These are phyloP conservation scores for Russula sp. DNA, from an alignment of 768 basidiomycete species.

Conservation along the genomic window DNA sequence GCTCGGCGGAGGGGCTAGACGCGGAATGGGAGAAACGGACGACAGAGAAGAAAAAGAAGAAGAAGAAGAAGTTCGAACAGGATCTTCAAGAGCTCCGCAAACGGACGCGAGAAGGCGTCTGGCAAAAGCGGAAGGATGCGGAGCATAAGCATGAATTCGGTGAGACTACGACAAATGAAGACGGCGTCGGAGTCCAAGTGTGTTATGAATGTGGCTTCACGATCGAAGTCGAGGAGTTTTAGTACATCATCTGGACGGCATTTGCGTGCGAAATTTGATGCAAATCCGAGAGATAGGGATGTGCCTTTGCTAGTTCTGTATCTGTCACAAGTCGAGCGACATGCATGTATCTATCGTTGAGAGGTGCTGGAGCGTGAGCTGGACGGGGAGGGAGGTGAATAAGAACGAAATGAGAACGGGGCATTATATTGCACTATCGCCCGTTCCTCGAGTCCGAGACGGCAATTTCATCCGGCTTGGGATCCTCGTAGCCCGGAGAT, in stretches of 20 bases:
- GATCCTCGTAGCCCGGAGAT: constrained; percentile 20
- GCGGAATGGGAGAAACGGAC: constrained; percentile 78
- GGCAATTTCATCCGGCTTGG: constrained; percentile 25
- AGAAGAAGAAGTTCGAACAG: constrained; percentile 94
- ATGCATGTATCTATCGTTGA: constrained; percentile 4
- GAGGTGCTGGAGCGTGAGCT: constrained; percentile 1
- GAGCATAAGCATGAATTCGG: constrained; percentile 89
- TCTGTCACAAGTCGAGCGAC: constrained; percentile 9
- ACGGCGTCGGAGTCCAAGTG: constrained; percentile 63
- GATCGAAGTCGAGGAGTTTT: constrained; percentile 84
- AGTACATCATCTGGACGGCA: constrained; percentile 13
- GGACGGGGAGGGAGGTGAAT: constrained; percentile 3
- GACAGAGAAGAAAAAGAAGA: constrained; percentile 82
- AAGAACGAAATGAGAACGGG: not conserved
- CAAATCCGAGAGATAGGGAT: not conserved
- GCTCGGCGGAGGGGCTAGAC: constrained; percentile 86
- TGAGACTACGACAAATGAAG: constrained; percentile 48
- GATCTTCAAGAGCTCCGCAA: constrained; percentile 78
- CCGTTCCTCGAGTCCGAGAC: constrained; percentile 30
- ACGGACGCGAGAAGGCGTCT: constrained; percentile 84
- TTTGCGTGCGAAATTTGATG: not conserved
- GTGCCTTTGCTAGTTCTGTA: constrained; percentile 9
- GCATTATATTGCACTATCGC: constrained; percentile 27
- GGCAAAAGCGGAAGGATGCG: constrained; percentile 81
- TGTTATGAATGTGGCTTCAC: constrained; percentile 91